These are phyloP conservation scores for Fagus crenata DNA, from an alignment of 306 rosid genomes.

Conservation along the genomic window DNA sequence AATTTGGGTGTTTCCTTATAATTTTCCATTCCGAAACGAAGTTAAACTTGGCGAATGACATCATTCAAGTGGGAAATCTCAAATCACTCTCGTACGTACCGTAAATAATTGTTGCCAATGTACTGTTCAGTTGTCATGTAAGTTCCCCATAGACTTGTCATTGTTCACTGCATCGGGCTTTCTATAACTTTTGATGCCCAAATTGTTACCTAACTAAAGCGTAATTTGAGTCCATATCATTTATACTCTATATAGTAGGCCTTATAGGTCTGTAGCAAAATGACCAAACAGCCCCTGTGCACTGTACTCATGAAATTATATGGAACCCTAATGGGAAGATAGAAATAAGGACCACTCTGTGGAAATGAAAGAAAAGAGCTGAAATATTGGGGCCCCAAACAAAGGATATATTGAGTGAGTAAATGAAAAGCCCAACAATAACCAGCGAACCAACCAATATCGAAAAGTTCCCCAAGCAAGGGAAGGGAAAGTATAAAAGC, in stretches of 20 bases:
- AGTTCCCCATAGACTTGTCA: background rate
- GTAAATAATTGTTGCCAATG: background rate
- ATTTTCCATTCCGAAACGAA: background rate
- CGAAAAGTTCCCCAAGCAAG: constrained; percentile 11
- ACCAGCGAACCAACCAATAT: constrained; percentile 8
- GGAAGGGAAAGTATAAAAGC: constrained; percentile 33
- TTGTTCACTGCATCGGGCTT: background rate
- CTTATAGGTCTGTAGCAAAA: background rate
- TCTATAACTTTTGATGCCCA: background rate
- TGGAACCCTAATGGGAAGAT: background rate
- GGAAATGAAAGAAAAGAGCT: background rate
- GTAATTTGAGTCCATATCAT: background rate
- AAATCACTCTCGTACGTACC: background rate
- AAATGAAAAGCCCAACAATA: background rate
- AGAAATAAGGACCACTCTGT: background rate
- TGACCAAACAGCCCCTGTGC: background rate
- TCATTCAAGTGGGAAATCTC: background rate
- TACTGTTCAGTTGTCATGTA: background rate
- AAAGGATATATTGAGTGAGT: background rate
- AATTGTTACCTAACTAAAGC: background rate
- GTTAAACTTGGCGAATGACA: background rate
- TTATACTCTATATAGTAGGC: background rate
- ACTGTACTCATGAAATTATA: background rate
- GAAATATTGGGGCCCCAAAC: constrained; percentile 3
- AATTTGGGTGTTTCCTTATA: too few species aligned